A percentile compares a stretch with the other conserved stretches of the same genome.
Evolutionary conservation across 202 grass and related monocot genomes (phyloP).

Genomic region (Thinopyrum obtusiflorum): DNA sequence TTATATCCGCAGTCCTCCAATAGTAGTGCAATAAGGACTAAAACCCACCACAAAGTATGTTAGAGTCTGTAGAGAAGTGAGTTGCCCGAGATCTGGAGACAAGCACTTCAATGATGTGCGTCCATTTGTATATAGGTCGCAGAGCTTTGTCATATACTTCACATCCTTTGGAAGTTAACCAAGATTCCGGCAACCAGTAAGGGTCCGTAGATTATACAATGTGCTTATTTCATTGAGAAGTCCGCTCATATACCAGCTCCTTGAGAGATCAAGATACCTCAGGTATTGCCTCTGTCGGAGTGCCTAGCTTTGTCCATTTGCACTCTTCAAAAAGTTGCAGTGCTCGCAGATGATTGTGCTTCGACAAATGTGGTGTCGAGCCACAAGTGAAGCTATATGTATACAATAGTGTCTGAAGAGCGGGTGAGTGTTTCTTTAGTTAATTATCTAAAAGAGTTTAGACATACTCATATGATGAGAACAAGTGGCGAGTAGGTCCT

Average conservation of each 20-base stretch:
- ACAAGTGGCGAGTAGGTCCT: neutral
- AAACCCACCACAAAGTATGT: slow-evolving; percentile 27
- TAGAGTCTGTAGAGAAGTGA: slow-evolving; percentile 37
- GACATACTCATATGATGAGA: accelerated
- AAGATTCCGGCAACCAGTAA: accelerated
- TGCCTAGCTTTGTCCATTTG: no score
- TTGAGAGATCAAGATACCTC: slow-evolving; percentile 23
- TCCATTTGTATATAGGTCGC: neutral
- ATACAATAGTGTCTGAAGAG: neutral
- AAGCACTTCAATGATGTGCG: neutral
- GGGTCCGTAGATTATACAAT: slow-evolving; percentile 11
- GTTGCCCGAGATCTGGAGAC: slow-evolving; percentile 18
- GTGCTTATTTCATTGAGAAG: slow-evolving; percentile 16
- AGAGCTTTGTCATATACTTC: slow-evolving; percentile 36
- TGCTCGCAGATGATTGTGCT: neutral
- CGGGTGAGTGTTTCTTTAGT: neutral
- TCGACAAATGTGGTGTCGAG: neutral
- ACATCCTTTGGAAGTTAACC: slow-evolving; percentile 1
- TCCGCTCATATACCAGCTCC: accelerated
- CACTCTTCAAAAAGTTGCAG: neutral
- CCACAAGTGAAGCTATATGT: accelerated
- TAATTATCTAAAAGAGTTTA: neutral
- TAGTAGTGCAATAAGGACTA: neutral
- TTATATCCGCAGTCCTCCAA: slow-evolving; percentile 13
- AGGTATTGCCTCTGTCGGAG: neutral